Evolutionary conservation across 148 eudicot species (phyloP), one percentile per base, ranked within the genome.

Genomic region (Chenopodium album): DNA sequence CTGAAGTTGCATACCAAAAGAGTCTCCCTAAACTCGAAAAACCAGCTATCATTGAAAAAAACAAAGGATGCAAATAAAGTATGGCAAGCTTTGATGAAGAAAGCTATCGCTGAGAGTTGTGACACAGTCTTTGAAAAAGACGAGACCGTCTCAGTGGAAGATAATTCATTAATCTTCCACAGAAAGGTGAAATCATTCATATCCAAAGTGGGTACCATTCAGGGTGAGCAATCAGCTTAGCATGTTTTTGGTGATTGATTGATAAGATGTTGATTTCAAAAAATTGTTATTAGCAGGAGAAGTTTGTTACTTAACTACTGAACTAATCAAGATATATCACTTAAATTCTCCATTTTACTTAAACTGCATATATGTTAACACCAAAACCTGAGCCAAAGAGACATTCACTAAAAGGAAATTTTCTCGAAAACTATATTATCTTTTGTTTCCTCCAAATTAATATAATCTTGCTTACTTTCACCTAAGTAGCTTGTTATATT

Each of bases 61-160:
- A 1, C 29, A 64, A 78, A 16, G 34, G 47, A 68, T 7, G 76
- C 63, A 50, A 41, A 14, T 0, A 46, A 23, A 76, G 73, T 37
- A 13, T 84, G 86, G 86, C 17, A 17, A 16, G 29, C 1, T 13
- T 76, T 84, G 59, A 12, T 84, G 73, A 76, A 63, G 41, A 59
- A 52, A 54, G n/a, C 64, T 64, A 16, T 11, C 28, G 66, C 41
- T 68, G 52, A 76, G 48, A 56, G 76, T 37, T n/a, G 29, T 28
- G 60, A 41, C 64, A 31, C 37, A 59, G 13, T 34, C 13, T n/a
- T 16, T n/a, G 48, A 71, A 11, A 26, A 71, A 46, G 71, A 31
- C n/a, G 84, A 56, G 28, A 28, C 32, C 22, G 44, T 69, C 52
- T 41, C 68, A 9, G 37, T 4, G 22, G 80, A 76, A 41, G 31